These are phyloP conservation scores for Galerina marginata DNA, from an alignment of 768 basidiomycete genomes.

Conservation along the genomic window DNA sequence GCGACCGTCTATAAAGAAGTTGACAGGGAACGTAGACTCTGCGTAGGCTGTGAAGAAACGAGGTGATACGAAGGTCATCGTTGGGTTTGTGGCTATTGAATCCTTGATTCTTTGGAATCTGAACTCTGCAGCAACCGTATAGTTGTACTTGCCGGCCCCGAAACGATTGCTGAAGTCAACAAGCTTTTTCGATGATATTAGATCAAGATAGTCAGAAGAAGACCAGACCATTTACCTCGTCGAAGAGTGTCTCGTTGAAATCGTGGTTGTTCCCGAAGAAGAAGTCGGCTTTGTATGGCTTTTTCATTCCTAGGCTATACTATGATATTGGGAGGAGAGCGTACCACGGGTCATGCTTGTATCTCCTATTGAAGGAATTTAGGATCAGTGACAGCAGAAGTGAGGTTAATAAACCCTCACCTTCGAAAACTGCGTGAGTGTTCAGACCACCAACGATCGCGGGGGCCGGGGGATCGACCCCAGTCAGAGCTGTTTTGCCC, in stretches of 20 bases:
- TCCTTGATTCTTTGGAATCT: constrained; percentile 28
- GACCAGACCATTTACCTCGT: constrained; percentile 16
- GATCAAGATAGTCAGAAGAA: not conserved
- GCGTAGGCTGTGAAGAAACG: constrained; percentile 29
- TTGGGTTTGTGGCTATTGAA: constrained; percentile 31
- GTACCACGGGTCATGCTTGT: constrained; percentile 25
- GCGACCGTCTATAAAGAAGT: constrained; percentile 31
- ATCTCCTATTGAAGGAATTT: constrained; percentile 8
- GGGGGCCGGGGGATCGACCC: constrained; percentile 26
- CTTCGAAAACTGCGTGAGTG: constrained; percentile 31
- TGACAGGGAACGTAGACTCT: constrained; percentile 25
- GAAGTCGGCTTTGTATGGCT: constrained; percentile 13
- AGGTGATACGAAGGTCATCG: constrained; percentile 27
- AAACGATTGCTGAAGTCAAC: constrained; percentile 26
- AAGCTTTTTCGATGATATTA: constrained; percentile 10
- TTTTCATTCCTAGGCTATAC: not conserved
- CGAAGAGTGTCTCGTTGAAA: constrained; percentile 29
- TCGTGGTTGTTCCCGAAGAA: constrained; percentile 30
- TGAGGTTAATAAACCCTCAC: not conserved
- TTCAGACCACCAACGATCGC: constrained; percentile 28
- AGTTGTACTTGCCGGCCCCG: constrained; percentile 30
- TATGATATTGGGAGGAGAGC: not conserved
- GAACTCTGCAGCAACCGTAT: constrained; percentile 27
- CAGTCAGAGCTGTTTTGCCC: constrained; percentile 25
- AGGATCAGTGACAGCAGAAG: no score